Evolutionary conservation across 1,139 yeast genomes (phyloP).

Genomic region (Candida tetrigidarum): DNA sequence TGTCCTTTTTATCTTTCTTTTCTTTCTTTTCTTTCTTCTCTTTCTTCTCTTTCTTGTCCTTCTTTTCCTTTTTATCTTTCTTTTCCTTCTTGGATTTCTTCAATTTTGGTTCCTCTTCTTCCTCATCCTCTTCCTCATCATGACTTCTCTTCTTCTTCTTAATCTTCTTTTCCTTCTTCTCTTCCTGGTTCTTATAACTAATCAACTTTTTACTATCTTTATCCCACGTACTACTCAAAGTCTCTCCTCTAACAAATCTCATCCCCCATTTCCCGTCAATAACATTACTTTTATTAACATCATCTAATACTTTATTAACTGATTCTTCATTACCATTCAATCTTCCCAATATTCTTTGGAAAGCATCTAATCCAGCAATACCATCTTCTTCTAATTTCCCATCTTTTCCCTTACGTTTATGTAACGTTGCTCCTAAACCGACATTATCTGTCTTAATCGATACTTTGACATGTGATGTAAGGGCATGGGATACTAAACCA

Average conservation of each 20-base stretch:
- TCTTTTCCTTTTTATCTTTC: conserved; percentile 28
- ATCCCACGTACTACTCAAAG: conserved; percentile 84
- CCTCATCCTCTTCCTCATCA: conserved; percentile 9
- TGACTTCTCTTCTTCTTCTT: conserved; percentile 16
- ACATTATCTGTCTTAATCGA: conserved; percentile 76
- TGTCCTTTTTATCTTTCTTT: conserved; percentile 22
- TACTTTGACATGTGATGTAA: conserved; percentile 83
- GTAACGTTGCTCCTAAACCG: conserved; percentile 85
- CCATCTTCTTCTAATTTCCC: conserved; percentile 59
- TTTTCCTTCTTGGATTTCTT: conserved; percentile 19
- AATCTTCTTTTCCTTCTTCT: conserved; percentile 13
- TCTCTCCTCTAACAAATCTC: conserved; percentile 84
- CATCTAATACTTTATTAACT: conserved; percentile 61
- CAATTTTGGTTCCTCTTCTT: conserved; percentile 15
- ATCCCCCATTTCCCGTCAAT: conserved; percentile 86
- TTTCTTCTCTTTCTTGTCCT: conserved; percentile 27
- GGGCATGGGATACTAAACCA: conserved; percentile 68
- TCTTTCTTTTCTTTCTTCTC: conserved; percentile 26
- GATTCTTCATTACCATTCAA: conserved; percentile 76
- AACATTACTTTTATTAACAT: conserved; percentile 66
- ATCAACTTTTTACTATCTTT: conserved; percentile 50
- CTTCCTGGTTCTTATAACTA: conserved; percentile 18
- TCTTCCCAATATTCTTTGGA: conserved; percentile 87
- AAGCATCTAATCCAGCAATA: conserved; percentile 90
- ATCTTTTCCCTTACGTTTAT: conserved; percentile 52